Evolutionary conservation across 2,329 filamentous ascomycete species (phyloP).

Genomic region (Pseudocercospora cruenta): DNA sequence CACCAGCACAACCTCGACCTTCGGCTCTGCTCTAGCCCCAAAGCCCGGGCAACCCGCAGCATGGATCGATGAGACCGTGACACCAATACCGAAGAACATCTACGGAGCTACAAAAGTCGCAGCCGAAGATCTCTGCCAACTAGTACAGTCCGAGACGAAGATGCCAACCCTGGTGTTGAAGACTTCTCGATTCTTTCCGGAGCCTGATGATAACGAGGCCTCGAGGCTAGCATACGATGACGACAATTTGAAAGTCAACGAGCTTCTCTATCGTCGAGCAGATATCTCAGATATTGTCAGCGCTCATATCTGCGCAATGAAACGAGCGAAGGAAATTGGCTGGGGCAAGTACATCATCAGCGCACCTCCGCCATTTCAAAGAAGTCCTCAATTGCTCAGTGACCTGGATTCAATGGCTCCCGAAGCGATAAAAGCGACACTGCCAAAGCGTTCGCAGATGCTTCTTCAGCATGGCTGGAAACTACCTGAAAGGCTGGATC

Average conservation of each 20-base stretch:
- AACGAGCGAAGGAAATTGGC: constrained; percentile 19
- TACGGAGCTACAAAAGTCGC: constrained; percentile 53
- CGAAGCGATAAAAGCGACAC: not conserved
- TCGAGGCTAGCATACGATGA: constrained; percentile 19
- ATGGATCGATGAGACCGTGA: constrained; percentile 27
- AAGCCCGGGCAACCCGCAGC: constrained; percentile 27
- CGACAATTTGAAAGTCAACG: constrained; percentile 28
- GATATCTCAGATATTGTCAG: constrained; percentile 23
- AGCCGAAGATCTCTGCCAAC: constrained; percentile 53
- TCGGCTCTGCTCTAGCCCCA: constrained; percentile 25
- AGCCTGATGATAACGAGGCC: constrained; percentile 22
- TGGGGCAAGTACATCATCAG: constrained; percentile 28
- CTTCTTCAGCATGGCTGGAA: constrained; percentile 23
- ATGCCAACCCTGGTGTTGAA: constrained; percentile 52
- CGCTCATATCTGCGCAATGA: constrained; percentile 25
- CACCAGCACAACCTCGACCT: constrained; percentile 28
- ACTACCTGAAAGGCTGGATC: constrained; percentile 21
- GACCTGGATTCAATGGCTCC: constrained; percentile 11
- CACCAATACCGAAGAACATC: constrained; percentile 30
- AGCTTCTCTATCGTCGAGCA: constrained; percentile 26
- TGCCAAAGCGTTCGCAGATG: constrained; percentile 17
- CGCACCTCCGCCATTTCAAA: constrained; percentile 24
- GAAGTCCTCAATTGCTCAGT: constrained; percentile 5
- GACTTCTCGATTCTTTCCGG: constrained; percentile 51
- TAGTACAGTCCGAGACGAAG: constrained; percentile 45